Evolutionary conservation across 2,329 filamentous ascomycete genomes (phyloP), one percentile per base, ranked within the genome.

Genomic region (Emmonsia crescens): DNA sequence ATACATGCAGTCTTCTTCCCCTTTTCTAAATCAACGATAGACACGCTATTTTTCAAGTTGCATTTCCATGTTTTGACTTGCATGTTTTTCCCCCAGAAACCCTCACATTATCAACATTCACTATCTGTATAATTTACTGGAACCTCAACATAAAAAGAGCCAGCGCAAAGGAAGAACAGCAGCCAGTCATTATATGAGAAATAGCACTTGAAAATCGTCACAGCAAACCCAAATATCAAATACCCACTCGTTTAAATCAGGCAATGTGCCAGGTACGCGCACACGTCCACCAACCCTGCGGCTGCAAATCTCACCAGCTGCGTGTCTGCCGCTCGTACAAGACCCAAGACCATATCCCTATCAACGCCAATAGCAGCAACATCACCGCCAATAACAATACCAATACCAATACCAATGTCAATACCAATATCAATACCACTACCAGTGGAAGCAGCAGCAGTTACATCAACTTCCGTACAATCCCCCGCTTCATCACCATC

Each of bases 191-290:
- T 24, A 27, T 27, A 48, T 48, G 21, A 40, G 5, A 42, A 58
- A 16, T 2, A 46, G n/a, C n/a, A 24, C 16, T 24, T 16, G 6
- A 40, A 60, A 33, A 31, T 5, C 8, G 19, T 4, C 31, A 9
- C 24, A 5, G 19, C 5, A 16, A 19, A 56, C 10, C 5, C 9
- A 38, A 38, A 24, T 27, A 27, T 48, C 21, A 14, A 21, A 48
- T 48, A 24, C 21, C 46, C 24, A 16, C 46, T 14, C 46, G 10
- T 48, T n/a, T 9, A 52, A 52, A 52, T 49, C 36, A 19, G 33
- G 19, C 27, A 27, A 67, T 67, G 64, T 67, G 66, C 56, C 49
- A 60, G 40, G 60, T 62, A 42, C 63, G 64, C 46, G 62, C 61
- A 16, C 64, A 66, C 42, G 31, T 59, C 42, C 63, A 67, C 62